These are phyloP conservation scores for Leccinum longicurvipes DNA, from an alignment of 768 basidiomycete genomes.

Conservation along the genomic window DNA sequence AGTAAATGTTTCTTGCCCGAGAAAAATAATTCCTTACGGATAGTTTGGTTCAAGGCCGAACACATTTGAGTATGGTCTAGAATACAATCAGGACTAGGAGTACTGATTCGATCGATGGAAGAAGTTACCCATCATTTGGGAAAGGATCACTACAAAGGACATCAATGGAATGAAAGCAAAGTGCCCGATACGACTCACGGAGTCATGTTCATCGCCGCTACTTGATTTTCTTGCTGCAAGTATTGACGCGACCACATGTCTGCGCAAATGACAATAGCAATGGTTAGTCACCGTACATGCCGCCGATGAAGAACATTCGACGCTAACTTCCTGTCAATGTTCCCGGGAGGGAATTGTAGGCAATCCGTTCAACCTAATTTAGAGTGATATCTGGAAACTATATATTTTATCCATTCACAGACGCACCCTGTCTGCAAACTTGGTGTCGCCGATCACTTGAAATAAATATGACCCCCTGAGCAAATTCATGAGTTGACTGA, in stretches of 20 bases:
- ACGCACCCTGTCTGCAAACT: constrained; percentile 47
- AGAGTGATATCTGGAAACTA: neutral
- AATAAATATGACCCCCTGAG: constrained; percentile 48
- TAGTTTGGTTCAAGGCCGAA: constrained; percentile 5
- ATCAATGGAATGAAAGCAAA: neutral
- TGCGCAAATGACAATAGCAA: constrained; percentile 11
- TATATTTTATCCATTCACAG: neutral
- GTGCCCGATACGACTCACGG: constrained; percentile 30
- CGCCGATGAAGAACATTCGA: neutral
- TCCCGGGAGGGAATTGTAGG: neutral
- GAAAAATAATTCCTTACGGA: neutral
- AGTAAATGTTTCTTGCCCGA: neutral
- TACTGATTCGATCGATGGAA: neutral
- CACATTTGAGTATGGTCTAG: constrained; percentile 1
- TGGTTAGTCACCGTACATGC: neutral
- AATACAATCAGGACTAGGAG: neutral
- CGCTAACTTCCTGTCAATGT: neutral
- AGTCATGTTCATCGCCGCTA: constrained; percentile 53
- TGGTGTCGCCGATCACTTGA: constrained; percentile 49
- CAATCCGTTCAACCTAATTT: neutral
- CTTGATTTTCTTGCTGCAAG: constrained; percentile 57
- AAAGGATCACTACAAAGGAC: neutral
- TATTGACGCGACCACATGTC: constrained; percentile 62
- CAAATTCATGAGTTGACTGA: neutral
- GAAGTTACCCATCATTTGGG: neutral